These are phyloP conservation scores for Pleurotus salmoneostramineus DNA, from an alignment of 768 basidiomycete genomes.

Conservation along the genomic window DNA sequence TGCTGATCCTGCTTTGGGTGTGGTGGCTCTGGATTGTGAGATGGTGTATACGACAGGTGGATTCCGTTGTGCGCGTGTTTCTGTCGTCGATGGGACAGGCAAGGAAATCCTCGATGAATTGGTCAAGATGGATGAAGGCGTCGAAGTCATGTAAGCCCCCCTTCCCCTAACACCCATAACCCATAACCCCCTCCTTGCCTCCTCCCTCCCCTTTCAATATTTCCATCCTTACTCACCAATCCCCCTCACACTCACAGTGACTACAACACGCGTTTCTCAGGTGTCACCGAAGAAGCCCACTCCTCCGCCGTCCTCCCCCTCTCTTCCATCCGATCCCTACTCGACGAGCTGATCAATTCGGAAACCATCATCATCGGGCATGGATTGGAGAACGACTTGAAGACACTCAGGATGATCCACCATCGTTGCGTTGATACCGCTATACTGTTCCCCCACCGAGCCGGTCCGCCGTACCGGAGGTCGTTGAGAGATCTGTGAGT, in stretches of 20 bases:
- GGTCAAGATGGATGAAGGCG: constrained; percentile 76
- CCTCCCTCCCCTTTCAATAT: background rate
- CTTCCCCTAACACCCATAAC: background rate
- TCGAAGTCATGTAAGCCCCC: constrained; percentile 65
- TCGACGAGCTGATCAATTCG: constrained; percentile 69
- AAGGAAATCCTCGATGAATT: constrained; percentile 77
- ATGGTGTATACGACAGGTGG: constrained; percentile 96
- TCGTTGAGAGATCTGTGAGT: constrained; percentile 78
- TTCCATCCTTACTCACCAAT: background rate
- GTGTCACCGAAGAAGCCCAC: constrained; percentile 58
- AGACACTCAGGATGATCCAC: constrained; percentile 86
- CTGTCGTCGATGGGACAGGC: constrained; percentile 78
- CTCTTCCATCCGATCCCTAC: constrained; percentile 55
- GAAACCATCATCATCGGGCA: constrained; percentile 89
- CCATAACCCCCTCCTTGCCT: background rate
- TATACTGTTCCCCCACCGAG: constrained; percentile 76
- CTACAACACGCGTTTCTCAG: constrained; percentile 89
- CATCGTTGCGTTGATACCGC: constrained; percentile 84
- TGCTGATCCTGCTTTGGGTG: constrained; percentile 49
- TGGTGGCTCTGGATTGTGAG: constrained; percentile 93
- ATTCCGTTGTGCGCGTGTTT: constrained; percentile 85
- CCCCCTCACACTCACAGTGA: constrained; percentile 50
- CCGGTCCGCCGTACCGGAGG: constrained; percentile 72
- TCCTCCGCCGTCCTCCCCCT: constrained; percentile 67
- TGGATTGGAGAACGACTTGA: constrained; percentile 92